Evolutionary conservation across 176 grass and related monocot species (phyloP).

Genomic region (Oryza australiensis): DNA sequence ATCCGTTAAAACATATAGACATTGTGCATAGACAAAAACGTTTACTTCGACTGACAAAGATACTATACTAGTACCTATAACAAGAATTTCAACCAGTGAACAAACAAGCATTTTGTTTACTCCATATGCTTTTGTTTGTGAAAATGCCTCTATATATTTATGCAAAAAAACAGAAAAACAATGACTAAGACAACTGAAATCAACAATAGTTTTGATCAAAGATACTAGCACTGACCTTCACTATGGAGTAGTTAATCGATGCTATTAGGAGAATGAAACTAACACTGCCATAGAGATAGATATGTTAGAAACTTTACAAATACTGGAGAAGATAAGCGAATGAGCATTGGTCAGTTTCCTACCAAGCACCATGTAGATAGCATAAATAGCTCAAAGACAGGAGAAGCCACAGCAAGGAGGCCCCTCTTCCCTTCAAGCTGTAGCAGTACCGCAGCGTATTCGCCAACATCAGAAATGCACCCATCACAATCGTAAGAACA

Average conservation of each 20-base stretch:
- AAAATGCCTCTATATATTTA: neutral
- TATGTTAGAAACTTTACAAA: constrained; percentile 22
- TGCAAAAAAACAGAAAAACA: neutral
- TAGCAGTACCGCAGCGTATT: constrained; percentile 54
- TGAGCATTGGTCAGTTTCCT: neutral
- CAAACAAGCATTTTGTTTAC: neutral
- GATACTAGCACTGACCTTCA: constrained; percentile 65
- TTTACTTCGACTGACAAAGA: neutral
- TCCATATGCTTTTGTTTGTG: neutral
- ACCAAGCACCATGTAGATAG: constrained; percentile 97
- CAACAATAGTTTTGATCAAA: neutral
- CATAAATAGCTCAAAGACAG: constrained; percentile 74
- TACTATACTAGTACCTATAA: neutral
- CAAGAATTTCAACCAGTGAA: constrained; percentile 22
- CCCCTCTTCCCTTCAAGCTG: constrained; percentile 61
- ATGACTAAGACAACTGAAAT: neutral
- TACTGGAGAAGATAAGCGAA: neutral
- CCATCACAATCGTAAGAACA: constrained; percentile 76
- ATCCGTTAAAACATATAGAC: neutral
- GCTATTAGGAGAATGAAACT: constrained; percentile 73
- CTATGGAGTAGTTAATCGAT: constrained; percentile 65
- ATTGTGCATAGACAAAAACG: neutral
- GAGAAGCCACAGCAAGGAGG: constrained; percentile 76
- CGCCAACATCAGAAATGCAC: constrained; percentile 49
- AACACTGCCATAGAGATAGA: constrained; percentile 54